Evolutionary conservation across 2,329 filamentous ascomycete species (phyloP), one percentile per base, ranked within the genome.

Genomic region (Hirsutella minnesotensis): DNA sequence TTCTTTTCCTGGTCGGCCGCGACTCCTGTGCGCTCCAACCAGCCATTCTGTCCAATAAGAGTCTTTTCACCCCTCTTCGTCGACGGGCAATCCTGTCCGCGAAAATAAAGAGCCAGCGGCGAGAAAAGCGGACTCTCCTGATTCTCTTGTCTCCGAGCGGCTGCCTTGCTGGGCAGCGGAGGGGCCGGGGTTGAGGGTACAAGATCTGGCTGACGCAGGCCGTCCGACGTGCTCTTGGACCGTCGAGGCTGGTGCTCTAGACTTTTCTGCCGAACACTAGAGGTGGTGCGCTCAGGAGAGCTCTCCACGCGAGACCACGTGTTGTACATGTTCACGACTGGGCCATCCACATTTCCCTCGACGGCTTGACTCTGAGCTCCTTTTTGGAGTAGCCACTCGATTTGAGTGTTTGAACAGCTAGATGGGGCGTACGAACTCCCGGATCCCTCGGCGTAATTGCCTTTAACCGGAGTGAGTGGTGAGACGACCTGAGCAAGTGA

Each of bases 31-130:
- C 64, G 63, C 52, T 77, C 73, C 3, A 78, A 63, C 74, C 74
- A 79, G 19, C 75, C 75, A 39, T 73, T 67, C 3, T 70, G 58
- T 3, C 75, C 74, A 44, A 78, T 69, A 54, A 79, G 55, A 3
- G 60, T 67, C 61, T 78, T 78, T 31, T 62, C 62, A 0, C 65
- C 64, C 39, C 57, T 67, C 47, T 63, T 69, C 34, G 52, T 48
- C 5, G 53, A 51, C 2, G 67, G 63, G 12, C 61, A 60, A 10
- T 57, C 62, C n/a, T 59, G 49, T 3, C 58, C 63, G 24, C 61
- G 58, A 41, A 70, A 66, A 40, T 68, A 67, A 0, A 67, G 55
- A 5, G 61, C 59, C 2, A 72, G 54, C 1, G 67, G 69, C 3
- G 66, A 70, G 46, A 65, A 72, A 0, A 54, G 47, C 20, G 55